Evolutionary conservation across 2,329 filamentous ascomycete genomes (phyloP), one percentile per base, ranked within the genome.

Genomic region (Alternaria ventricosa): DNA sequence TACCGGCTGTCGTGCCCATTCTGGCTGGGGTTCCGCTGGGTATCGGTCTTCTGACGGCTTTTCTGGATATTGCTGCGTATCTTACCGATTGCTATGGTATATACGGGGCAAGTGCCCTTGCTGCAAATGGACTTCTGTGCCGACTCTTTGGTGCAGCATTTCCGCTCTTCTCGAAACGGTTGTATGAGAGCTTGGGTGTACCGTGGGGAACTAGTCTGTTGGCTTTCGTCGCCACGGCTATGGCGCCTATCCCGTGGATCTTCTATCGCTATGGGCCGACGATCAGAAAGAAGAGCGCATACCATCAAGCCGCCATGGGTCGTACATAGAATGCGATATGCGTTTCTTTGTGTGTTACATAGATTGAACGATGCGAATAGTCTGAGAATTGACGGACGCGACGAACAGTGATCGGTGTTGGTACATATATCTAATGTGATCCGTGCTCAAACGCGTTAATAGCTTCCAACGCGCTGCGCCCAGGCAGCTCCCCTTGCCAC

Each of bases 41-140:
- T 0, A 68, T 80, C 22, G 80, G 79, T 67, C 81, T 74, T 69
- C 70, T 76, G 1, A 55, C 75, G 6, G 47, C 75, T 6, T 77
- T 72, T 63, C 66, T 75, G 23, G 83, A 84, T 6, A 79, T 89
- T 49, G 84, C 88, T 74, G 90, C 88, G 79, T 92, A 92, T 78
- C 84, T 92, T 12, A 87, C 92, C 64, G 90, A 92, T 72, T 82
- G 88, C 6, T 89, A 76, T 63, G 87, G 88, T 54, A 89, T 65
- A 1, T 76, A 73, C 44, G 47, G 33, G 3, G 57, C 57, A 1
- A 47, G 43, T 9, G 49, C 49, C 0, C n/a, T 53, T 20, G 49
- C 27, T 36, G 49, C 49, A 5, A 53, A 36, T 18, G 15, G 23
- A 22, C 23, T 53, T 13, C 27, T 33, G 4, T 25, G 49, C 2